Evolutionary conservation across 2,329 filamentous ascomycete genomes (phyloP).

Genomic region (Diaporthe australafricana): DNA sequence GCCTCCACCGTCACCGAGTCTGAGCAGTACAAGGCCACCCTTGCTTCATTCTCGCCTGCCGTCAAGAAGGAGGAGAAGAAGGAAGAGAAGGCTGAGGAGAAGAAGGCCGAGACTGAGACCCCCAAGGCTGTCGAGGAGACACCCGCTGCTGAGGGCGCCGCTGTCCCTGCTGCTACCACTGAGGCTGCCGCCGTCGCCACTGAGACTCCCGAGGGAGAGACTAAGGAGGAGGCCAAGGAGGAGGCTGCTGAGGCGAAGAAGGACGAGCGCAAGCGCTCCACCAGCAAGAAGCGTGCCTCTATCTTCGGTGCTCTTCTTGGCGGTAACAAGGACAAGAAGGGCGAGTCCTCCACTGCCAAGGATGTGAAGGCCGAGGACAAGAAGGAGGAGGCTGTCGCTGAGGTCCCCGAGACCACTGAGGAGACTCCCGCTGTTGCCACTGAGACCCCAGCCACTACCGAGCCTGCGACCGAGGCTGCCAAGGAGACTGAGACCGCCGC

Average conservation of each 20-base stretch:
- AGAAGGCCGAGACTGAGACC: conserved; percentile 49
- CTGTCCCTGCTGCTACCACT: conserved; percentile 43
- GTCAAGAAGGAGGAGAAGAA: conserved; percentile 59
- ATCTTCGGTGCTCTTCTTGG: conserved; percentile 70
- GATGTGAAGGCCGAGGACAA: conserved; percentile 49
- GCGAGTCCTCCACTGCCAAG: conserved; percentile 53
- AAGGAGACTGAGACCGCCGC: conserved; percentile 41
- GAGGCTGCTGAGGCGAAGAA: conserved; percentile 63
- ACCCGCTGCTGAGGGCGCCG: conserved; percentile 49
- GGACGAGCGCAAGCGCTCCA: conserved; percentile 71
- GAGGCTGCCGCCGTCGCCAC: conserved; percentile 50
- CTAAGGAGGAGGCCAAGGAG: conserved; percentile 51
- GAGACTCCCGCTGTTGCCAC: conserved; percentile 42
- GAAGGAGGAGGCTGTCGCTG: conserved; percentile 41
- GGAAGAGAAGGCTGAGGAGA: conserved; percentile 43
- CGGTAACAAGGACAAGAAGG: conserved; percentile 68
- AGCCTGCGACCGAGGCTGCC: conserved; percentile 29
- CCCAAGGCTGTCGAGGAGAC: conserved; percentile 47
- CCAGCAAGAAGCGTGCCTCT: conserved; percentile 73
- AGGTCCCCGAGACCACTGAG: conserved; percentile 44
- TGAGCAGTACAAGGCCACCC: conserved; percentile 88
- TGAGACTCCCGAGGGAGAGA: conserved; percentile 41
- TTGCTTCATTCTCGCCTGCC: conserved; percentile 75
- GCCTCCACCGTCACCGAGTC: conserved; percentile 79
- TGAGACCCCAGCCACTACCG: conserved; percentile 49